Conservation (phyloP, 768 basidiomycete genomes). For the Pleurotus eryngii region DNA sequence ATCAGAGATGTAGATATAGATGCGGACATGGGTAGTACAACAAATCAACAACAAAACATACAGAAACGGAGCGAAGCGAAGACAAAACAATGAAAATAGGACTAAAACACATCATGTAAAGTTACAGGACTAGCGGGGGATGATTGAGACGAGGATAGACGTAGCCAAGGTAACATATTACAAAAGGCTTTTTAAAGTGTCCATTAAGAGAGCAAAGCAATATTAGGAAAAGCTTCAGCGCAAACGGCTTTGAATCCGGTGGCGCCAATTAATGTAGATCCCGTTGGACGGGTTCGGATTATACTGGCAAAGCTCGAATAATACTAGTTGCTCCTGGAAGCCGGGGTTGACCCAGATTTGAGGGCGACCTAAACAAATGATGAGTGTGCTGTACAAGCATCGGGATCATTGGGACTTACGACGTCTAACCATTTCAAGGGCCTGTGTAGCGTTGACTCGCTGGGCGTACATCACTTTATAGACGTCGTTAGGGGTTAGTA, state of each 20-base stretch:
- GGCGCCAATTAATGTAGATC: constrained; percentile 66
- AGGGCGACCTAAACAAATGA: constrained; percentile 50
- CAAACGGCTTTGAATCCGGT: constrained; percentile 43
- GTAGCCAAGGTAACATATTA: no score
- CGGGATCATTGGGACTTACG: constrained; percentile 33
- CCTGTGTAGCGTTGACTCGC: constrained; percentile 52
- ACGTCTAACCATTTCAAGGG: constrained; percentile 57
- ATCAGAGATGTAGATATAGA: no score
- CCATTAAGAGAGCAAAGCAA: not conserved
- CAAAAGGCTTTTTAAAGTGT: not conserved
- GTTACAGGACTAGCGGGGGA: no score
- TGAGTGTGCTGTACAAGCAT: constrained; percentile 4
- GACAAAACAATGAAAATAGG: no score
- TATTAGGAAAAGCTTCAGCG: not conserved
- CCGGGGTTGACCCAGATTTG: constrained; percentile 80
- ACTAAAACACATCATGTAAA: no score
- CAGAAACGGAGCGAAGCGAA: no score
- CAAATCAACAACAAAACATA: no score
- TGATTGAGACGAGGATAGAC: no score
- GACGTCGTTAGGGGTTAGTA: not conserved
- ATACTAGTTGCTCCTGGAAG: constrained; percentile 73
- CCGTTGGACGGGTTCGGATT: constrained; percentile 56
- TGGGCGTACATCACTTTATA: constrained; percentile 64
- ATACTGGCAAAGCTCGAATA: constrained; percentile 74
- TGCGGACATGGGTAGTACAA: no score